A percentile compares a stretch with the other conserved stretches of the same genome.
Evolutionary conservation across 2,329 filamentous ascomycete genomes (phyloP).

Genomic region (Boeremia exigua): DNA sequence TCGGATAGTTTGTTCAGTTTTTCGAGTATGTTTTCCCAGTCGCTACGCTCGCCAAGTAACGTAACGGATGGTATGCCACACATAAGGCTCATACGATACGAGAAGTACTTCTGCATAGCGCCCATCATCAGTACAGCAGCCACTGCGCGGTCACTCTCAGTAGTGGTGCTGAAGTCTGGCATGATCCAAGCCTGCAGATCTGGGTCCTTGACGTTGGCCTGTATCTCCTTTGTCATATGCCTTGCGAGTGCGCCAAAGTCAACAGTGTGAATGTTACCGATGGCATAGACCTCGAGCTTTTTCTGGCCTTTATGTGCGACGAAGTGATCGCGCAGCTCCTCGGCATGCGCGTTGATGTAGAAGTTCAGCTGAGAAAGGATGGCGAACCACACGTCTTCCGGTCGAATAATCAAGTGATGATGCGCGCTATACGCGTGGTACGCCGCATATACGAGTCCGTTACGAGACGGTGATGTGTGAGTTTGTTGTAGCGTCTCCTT

Average conservation of each 20-base stretch:
- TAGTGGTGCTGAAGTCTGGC: slow-evolving; percentile 29
- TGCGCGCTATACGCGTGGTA: slow-evolving; percentile 27
- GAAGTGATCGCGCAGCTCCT: slow-evolving; percentile 31
- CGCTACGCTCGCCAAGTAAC: slow-evolving; percentile 22
- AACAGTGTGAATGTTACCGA: slow-evolving; percentile 6
- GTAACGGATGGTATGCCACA: slow-evolving; percentile 32
- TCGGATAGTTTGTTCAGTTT: slow-evolving; percentile 20
- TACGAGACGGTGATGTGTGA: slow-evolving; percentile 10
- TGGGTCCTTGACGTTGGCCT: slow-evolving; percentile 17
- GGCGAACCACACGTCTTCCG: slow-evolving; percentile 37
- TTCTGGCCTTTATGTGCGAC: slow-evolving; percentile 42
- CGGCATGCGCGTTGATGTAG: slow-evolving; percentile 34
- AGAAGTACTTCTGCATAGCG: slow-evolving; percentile 24
- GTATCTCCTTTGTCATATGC: slow-evolving; percentile 14
- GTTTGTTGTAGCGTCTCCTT: not conserved
- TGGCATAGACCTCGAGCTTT: slow-evolving; percentile 16
- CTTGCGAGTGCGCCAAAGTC: slow-evolving; percentile 10
- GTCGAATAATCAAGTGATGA: slow-evolving; percentile 31
- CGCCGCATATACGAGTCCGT: slow-evolving; percentile 26
- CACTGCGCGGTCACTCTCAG: slow-evolving; percentile 12
- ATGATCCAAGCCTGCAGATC: slow-evolving; percentile 25
- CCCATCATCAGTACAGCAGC: slow-evolving; percentile 30
- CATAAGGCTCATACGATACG: not conserved
- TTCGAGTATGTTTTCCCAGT: slow-evolving; percentile 24
- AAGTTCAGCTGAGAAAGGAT: slow-evolving; percentile 33